Base-by-base conservation (phyloP, 164 flowering plant species). In the Vitis riparia region DNA sequence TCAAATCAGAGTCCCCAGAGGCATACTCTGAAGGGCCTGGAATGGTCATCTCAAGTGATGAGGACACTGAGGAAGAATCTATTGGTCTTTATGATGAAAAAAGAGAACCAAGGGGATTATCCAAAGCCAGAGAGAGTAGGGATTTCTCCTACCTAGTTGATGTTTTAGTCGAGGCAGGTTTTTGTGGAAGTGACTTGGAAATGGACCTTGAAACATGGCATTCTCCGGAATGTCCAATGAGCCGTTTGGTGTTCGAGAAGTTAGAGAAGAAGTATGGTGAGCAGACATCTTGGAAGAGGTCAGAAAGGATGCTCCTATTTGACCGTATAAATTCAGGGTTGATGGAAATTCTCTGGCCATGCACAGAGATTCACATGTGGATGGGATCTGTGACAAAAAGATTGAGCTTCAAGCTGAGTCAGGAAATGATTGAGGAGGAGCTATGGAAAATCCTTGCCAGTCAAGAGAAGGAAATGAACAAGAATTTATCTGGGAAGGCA, bases 231-330 rank as follows among this genome's bases (percentile, higher is more conserved):
- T 82, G 56, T 51, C 88, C 88, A 3, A 67, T 91, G 61, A 76
- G 56, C 62, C 84, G 77, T n/a, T 55, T 32, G 4, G 75, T 89
- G 65, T 92, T 91, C 59, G 87, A 91, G 64, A 70, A 55, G 17
- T 69, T 94, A 19, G 98, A 94, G 81, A 85, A 85, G 73, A 88
- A 84, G 71, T 90, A 87, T 59, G 81, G 83, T 17, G 78, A 84
- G 55, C 86, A 86, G 51, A 65, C 49, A 37, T 74, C 73, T 37
- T 89, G 91, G 93, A 63, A 58, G 49, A 85, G 78, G 68, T 82
- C 85, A n/a, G 86, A 85, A 56, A 80, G 90, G 69, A 75, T 63
- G 78, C 88, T 88, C 69, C 73, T 86, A 29, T 86, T 86, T 71
- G 90, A 88, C 68, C 76, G 81, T 19, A 74, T 86, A 61, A 85